Evolutionary conservation across 805 yeast genomes (phyloP), one percentile per base, ranked within the genome.

Genomic region (Cyberlindnera samutprakarnensis): DNA sequence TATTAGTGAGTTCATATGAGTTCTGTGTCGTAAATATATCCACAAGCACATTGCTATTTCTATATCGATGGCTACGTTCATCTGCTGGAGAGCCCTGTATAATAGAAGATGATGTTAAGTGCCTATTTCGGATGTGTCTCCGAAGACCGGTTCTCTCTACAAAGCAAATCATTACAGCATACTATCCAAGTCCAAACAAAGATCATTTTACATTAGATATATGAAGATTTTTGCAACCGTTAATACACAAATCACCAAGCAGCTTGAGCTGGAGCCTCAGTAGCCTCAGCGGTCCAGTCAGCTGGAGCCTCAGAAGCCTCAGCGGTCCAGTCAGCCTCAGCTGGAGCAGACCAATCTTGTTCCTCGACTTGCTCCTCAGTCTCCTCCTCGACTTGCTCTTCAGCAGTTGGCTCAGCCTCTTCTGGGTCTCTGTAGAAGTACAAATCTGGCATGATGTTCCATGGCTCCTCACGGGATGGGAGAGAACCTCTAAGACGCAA

Each of bases 361-460:
- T 38, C 17, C 37, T 37, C 44, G 50, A 68, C 72, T 57, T 70
- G 80, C 61, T 75, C 83, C 55, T 73, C 75, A 54, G 67, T 73
- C 53, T 70, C 75, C 57, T 72, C 82, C 46, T 65, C 66, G 57
- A 66, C 74, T 50, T 68, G 72, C 45, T 72, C 72, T 59, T 75
- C 76, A 54, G 70, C 76, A 57, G 76, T 75, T 59, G 67, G 68
- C 73, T 86, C 95, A 69, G 83, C 82, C 74, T 92, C 99, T 77
- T 90, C 97, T 64, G 99, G 98, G 76, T 92, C 96, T 81, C 99
- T 92, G 96, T 92, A 92, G 88, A 92, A 92, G 88, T 88, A 92
- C 70, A 92, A 80, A 76, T 92, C 99, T 69, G 97, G 97, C 98
- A 92, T 92, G 66, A 92, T 92, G 56, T 94, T 73, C 99, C 99